Conservation (phyloP, 129 eudicot genomes). For the Flaveria bidentis region DNA sequence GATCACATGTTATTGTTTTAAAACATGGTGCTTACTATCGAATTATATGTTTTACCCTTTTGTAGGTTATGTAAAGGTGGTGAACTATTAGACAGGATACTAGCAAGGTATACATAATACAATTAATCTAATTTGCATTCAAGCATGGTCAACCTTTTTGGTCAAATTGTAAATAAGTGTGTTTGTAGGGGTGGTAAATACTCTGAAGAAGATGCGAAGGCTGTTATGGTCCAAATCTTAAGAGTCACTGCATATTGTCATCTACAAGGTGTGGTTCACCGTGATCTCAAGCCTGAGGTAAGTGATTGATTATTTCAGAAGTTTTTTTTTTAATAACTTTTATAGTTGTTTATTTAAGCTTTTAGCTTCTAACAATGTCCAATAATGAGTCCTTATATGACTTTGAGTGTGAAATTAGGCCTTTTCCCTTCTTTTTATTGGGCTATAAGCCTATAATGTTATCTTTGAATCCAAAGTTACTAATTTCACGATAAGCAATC, state of each 20-base stretch:
- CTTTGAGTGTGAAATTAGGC: constrained; percentile 19
- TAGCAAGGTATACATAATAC: constrained; percentile 57
- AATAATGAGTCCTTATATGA: background rate
- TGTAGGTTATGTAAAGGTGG: constrained; percentile 97
- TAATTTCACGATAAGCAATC: background rate
- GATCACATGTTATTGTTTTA: constrained; percentile 8
- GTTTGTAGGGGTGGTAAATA: constrained; percentile 88
- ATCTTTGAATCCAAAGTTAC: background rate
- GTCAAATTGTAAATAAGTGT: constrained; percentile 8
- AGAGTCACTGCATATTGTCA: constrained; percentile 93
- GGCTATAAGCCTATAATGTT: background rate
- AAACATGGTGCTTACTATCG: constrained; percentile 1
- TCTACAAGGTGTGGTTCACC: constrained; percentile 98
- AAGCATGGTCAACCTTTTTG: background rate
- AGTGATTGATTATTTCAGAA: constrained; percentile 53
- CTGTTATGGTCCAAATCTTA: constrained; percentile 86
- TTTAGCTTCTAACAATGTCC: background rate
- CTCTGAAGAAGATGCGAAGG: constrained; percentile 96
- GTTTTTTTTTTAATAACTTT: constrained; percentile 2
- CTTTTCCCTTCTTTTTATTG: background rate
- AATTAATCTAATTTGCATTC: background rate
- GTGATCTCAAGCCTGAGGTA: constrained; percentile 99
- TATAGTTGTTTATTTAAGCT: background rate
- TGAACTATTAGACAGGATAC: constrained; percentile 90
- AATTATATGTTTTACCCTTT: background rate